phyloP scores from a whole-genome alignment of 352 stramenopile genomes.

The Globisporangium polare region DNA sequence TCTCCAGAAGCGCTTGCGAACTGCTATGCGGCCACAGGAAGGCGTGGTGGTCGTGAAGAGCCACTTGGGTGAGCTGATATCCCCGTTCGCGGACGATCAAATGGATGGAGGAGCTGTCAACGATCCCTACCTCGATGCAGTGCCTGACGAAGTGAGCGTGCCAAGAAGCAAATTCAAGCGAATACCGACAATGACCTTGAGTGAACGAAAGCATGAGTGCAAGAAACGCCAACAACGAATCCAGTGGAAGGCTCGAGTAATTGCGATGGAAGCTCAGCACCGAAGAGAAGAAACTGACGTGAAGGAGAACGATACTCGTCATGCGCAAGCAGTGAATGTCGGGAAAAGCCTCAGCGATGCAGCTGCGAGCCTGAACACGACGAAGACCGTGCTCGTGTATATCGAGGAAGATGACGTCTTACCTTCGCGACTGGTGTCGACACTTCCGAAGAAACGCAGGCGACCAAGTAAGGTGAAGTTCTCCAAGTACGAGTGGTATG shows the following conservation, averaged over 20 bases:
- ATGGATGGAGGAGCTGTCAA: not conserved
- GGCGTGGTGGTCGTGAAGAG: conserved; percentile 42
- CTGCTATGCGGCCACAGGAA: conserved; percentile 20
- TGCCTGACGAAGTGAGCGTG: not conserved
- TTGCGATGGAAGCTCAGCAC: conserved; percentile 58
- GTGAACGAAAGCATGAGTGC: conserved; percentile 21
- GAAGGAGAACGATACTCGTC: not conserved
- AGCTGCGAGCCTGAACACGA: not conserved
- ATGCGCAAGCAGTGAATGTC: not conserved
- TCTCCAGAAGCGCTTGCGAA: conserved; percentile 39
- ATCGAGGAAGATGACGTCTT: conserved; percentile 26
- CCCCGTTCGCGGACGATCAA: conserved; percentile 15
- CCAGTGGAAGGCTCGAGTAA: conserved; percentile 43
- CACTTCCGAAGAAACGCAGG: conserved; percentile 20
- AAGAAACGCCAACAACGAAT: conserved; percentile 24
- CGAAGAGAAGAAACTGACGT: conserved; percentile 16
- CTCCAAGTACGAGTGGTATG: conserved; percentile 19
- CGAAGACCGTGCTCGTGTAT: conserved; percentile 26
- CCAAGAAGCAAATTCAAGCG: conserved; percentile 8
- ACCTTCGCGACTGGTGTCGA: conserved; percentile 38
- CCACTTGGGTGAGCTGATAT: conserved; percentile 45
- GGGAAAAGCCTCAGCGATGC: not conserved
- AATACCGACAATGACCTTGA: conserved; percentile 19
- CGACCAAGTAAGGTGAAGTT: conserved; percentile 23
- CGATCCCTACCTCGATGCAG: not conserved